Conservation (phyloP, 257 asterid genomes). For the Ilex asprella region DNA sequence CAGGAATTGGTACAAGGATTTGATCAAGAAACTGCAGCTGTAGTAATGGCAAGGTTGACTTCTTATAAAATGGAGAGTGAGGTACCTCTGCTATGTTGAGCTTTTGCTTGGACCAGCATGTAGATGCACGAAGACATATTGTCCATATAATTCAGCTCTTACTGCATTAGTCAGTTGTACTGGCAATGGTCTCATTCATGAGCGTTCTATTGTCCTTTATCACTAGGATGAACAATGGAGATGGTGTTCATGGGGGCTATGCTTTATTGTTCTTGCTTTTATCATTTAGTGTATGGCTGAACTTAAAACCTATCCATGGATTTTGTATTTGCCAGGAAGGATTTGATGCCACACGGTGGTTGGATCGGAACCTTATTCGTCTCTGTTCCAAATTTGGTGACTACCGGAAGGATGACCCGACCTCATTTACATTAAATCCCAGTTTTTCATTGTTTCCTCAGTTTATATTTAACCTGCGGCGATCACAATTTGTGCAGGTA, state of each 20-base stretch:
- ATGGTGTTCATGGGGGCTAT: no score
- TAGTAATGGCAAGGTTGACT: conserved; percentile 83
- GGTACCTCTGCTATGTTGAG: conserved; percentile 32
- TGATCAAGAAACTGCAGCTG: conserved; percentile 98
- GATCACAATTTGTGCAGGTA: conserved; percentile 97
- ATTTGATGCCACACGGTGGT: conserved; percentile 92
- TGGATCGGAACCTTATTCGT: conserved; percentile 92
- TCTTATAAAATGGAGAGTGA: conserved; percentile 95
- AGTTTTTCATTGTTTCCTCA: conserved; percentile 89
- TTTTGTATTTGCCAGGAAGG: conserved; percentile 58
- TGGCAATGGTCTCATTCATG: no score
- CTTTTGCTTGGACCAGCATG: no score
- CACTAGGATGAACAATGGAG: no score
- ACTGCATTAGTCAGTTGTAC: no score
- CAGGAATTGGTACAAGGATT: conserved; percentile 95
- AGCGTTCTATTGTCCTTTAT: no score
- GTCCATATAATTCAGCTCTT: no score
- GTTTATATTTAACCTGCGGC: conserved; percentile 90
- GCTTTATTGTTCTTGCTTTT: not conserved
- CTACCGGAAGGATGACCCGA: conserved; percentile 88
- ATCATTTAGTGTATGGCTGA: not conserved
- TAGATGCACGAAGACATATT: no score
- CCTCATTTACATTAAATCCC: conserved; percentile 79
- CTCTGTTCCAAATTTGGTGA: conserved; percentile 95
- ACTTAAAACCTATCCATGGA: conserved; percentile 1